Conservation (phyloP, 1,284 basidiomycete species). For the Kwoniella shivajii region DNA sequence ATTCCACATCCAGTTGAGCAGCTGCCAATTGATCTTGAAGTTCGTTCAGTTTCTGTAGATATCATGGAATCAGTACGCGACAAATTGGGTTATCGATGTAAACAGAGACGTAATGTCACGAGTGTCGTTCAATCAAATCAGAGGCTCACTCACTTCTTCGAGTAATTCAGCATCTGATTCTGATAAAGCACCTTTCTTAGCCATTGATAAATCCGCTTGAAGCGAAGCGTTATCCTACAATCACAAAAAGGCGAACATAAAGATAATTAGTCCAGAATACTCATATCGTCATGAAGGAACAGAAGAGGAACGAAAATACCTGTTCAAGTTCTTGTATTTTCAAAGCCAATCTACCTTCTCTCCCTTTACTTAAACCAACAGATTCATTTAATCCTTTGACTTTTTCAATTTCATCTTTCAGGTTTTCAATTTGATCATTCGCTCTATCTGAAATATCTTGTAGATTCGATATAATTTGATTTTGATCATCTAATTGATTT, state of each 20-base stretch:
- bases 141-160: conserved; percentile 40
- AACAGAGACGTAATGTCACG: background rate
- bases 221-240: conserved; percentile 47
- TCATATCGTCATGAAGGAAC: background rate
- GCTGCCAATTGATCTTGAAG: conserved; percentile 51
- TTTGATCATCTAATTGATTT: conserved; percentile 57
- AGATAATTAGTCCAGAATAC: too few species aligned
- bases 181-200: conserved; percentile 36
- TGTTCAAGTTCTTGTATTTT: conserved; percentile 64
- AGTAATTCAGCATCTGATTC: conserved; percentile 41
- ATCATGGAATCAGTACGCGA: background rate
- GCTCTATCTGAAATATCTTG: conserved; percentile 58
- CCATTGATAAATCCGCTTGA: conserved; percentile 42
- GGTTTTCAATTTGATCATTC: conserved; percentile 59
- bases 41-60: conserved; percentile 42
- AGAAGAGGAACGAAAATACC: conserved; percentile 44
- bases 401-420: conserved; percentile 64
- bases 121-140: background rate
- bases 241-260: background rate
- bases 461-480: conserved; percentile 59
- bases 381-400: conserved; percentile 52
- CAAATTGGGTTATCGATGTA: background rate
- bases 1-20: conserved; percentile 50
- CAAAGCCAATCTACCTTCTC: conserved; percentile 64
- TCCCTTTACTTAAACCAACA: conserved; percentile 59